Evolutionary conservation across 2,329 filamentous ascomycete genomes (phyloP).

Genomic region (Berkeleyomyces rouxiae): DNA sequence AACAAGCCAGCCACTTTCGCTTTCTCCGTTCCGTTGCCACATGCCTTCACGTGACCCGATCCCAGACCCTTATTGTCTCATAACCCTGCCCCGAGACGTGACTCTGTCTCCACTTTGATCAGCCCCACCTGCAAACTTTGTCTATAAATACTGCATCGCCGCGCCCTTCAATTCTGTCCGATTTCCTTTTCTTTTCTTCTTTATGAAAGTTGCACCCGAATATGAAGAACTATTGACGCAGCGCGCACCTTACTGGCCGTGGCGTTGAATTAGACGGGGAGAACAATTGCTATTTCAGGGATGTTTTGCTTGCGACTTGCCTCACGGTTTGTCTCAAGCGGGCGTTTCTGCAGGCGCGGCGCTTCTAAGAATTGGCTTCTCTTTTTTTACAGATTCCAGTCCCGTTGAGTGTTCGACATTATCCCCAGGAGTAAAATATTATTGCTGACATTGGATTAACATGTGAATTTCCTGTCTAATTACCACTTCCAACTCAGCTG

Average conservation of each 20-base stretch:
- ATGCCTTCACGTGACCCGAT: background rate
- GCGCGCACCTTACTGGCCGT: constrained; percentile 26
- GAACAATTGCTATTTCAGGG: constrained; percentile 27
- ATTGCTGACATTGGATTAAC: background rate
- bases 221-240: constrained; percentile 38
- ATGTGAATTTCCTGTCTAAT: background rate
- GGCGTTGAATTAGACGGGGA: constrained; percentile 44
- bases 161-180: constrained; percentile 14
- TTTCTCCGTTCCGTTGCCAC: background rate
- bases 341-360: constrained; percentile 22
- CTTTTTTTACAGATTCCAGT: constrained; percentile 29
- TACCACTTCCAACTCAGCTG: background rate
- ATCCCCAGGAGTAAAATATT: background rate
- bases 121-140: background rate
- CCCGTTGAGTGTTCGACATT: constrained; percentile 49
- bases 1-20: background rate
- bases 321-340: constrained; percentile 16
- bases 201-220: constrained; percentile 38
- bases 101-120: background rate
- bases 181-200: constrained; percentile 23
- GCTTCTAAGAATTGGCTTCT: constrained; percentile 50
- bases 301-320: background rate
- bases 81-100: background rate
- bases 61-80: background rate
- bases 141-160: constrained; percentile 7